Conservation (phyloP, 441 rosid genomes). For the Pelargonium citronellum region DNA sequence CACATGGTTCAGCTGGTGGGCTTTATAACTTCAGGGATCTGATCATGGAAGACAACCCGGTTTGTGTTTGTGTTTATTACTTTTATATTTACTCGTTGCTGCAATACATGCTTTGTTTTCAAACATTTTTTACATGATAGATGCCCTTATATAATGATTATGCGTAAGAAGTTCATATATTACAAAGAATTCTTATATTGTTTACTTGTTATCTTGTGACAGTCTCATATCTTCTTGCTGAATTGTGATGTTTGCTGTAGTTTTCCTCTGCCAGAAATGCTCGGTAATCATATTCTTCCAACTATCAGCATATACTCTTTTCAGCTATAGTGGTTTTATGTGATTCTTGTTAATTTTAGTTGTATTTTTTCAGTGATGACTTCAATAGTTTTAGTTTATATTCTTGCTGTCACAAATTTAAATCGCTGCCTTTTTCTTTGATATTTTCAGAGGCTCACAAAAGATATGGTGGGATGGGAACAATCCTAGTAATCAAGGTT, state of each 20-base stretch:
- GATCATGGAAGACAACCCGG: conserved; percentile 83
- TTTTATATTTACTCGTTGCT: neutral
- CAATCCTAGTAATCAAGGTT: conserved; percentile 82
- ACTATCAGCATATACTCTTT: neutral
- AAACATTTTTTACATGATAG: neutral
- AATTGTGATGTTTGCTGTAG: conserved; percentile 90
- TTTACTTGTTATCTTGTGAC: conserved; percentile 10
- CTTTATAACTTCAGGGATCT: conserved; percentile 66
- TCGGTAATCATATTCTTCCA: conserved; percentile 38
- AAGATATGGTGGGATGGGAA: conserved; percentile 74
- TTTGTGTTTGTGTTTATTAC: conserved; percentile 15
- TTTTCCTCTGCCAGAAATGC: conserved; percentile 74
- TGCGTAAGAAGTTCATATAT: neutral
- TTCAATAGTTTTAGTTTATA: no score
- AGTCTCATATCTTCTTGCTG: conserved; percentile 71
- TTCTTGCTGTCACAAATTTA: neutral
- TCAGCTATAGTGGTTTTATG: neutral
- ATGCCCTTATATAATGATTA: neutral
- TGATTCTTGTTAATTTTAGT: neutral
- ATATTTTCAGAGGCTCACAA: conserved; percentile 61
- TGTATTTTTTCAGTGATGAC: neutral
- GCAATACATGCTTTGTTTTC: neutral
- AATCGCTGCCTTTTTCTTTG: conserved; percentile 2
- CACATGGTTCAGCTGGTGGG: conserved; percentile 96
- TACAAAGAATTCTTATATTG: neutral